Percentiles rank a stretch among this genome's conserved stretches.
Evolutionary conservation across 805 yeast genomes (phyloP).

Genomic region (Nakazawaea siamensis): DNA sequence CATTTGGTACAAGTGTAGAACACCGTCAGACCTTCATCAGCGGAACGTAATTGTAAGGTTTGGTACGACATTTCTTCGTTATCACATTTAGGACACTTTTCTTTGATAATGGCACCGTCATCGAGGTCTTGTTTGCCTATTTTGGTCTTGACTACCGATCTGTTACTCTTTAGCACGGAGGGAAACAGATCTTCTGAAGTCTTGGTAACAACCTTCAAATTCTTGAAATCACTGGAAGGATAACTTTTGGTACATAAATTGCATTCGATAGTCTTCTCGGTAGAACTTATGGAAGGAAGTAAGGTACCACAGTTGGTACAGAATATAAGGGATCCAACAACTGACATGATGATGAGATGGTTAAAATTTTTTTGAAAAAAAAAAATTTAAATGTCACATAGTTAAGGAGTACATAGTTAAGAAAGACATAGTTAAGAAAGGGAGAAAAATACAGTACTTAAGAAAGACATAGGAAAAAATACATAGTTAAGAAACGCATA

Average conservation of each 20-base stretch:
- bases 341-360: constrained; percentile 54
- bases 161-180: constrained; percentile 67
- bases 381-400: neutral
- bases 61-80: constrained; percentile 98
- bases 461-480: too few relatives aligned
- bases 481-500: too few relatives aligned
- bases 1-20: constrained; percentile 94
- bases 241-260: constrained; percentile 36
- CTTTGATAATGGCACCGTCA: constrained; percentile 95
- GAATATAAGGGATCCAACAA: constrained; percentile 90
- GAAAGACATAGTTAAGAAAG: too few relatives aligned
- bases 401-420: too few relatives aligned
- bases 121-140: constrained; percentile 71
- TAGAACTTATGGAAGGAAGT: constrained; percentile 49
- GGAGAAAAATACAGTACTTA: too few relatives aligned
- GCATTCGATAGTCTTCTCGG: constrained; percentile 47
- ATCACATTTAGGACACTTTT: constrained; percentile 98
- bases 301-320: constrained; percentile 91
- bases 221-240: constrained; percentile 46
- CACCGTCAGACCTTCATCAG: constrained; percentile 99
- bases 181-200: constrained; percentile 95
- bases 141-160: constrained; percentile 85
- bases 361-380: neutral
- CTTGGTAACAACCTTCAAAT: constrained; percentile 77
- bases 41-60: constrained; percentile 91